These are phyloP conservation scores for Terfezia claveryi DNA, from an alignment of 495 filamentous ascomycete species.

Conservation along the genomic window DNA sequence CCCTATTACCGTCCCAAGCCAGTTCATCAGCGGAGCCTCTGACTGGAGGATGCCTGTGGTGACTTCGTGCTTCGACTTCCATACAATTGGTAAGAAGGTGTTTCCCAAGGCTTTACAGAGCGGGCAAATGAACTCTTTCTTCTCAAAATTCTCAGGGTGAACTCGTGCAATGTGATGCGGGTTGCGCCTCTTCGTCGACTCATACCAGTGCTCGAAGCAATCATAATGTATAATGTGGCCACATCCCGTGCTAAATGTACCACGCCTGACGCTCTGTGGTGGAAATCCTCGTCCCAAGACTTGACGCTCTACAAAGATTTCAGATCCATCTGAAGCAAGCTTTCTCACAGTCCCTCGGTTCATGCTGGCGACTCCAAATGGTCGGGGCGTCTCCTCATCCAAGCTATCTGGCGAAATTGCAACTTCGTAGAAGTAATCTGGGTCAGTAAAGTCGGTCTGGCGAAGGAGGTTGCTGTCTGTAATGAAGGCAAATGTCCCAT, in stretches of 20 bases:
- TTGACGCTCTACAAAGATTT: constrained; percentile 51
- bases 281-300: constrained; percentile 78
- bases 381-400: constrained; percentile 56
- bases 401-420: constrained; percentile 53
- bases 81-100: constrained; percentile 82
- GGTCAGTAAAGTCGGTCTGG: constrained; percentile 58
- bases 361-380: constrained; percentile 72
- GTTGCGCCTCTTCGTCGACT: constrained; percentile 61
- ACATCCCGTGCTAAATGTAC: constrained; percentile 74
- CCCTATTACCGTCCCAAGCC: constrained; percentile 29
- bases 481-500: constrained; percentile 77
- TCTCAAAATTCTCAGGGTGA: constrained; percentile 55
- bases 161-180: constrained; percentile 77
- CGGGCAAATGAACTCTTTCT: constrained; percentile 89
- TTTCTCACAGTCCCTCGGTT: constrained; percentile 61
- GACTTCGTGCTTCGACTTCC: constrained; percentile 72
- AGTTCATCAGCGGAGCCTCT: constrained; percentile 38
- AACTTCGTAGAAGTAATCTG: constrained; percentile 68
- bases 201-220: constrained; percentile 80
- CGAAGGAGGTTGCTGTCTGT: constrained; percentile 72
- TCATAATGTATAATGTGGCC: constrained; percentile 97
- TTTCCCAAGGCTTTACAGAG: constrained; percentile 95
- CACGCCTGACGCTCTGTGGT: constrained; percentile 37
- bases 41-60: constrained; percentile 46
- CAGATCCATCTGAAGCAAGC: constrained; percentile 44